Percentiles rank a stretch among this genome's conserved stretches.
These are phyloP conservation scores for Populus simonii DNA, from an alignment of 345 rosid genomes.

Conservation along the genomic window DNA sequence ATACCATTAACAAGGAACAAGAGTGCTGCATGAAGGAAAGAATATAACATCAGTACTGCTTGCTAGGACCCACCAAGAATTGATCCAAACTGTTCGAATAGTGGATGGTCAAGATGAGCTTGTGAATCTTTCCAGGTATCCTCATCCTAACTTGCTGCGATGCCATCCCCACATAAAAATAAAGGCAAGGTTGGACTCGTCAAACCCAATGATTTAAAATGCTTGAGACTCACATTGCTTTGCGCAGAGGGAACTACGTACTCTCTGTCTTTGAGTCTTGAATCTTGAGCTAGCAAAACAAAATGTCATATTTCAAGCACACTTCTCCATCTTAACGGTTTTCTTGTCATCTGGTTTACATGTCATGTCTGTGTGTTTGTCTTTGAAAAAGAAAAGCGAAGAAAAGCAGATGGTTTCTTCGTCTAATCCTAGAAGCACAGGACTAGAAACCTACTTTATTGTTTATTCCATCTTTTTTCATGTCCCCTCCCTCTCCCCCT, in stretches of 20 bases:
- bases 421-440: conserved; percentile 12
- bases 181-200: conserved; percentile 39
- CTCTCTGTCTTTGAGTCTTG: conserved; percentile 13
- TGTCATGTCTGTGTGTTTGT: background rate
- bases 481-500: background rate
- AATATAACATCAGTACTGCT: background rate
- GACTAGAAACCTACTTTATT: conserved; percentile 23
- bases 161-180: background rate
- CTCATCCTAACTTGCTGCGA: background rate
- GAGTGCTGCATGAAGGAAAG: background rate
- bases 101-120: background rate
- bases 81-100: background rate
- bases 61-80: background rate
- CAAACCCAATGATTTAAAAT: conserved; percentile 42
- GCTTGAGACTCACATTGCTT: conserved; percentile 29
- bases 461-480: conserved; percentile 25
- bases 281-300: conserved; percentile 14
- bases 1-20: background rate
- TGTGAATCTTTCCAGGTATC: background rate
- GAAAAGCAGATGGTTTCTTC: conserved; percentile 12
- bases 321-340: conserved; percentile 14
- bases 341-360: conserved; percentile 22
- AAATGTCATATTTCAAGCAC: background rate
- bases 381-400: conserved; percentile 19
- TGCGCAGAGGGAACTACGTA: conserved; percentile 23